phyloP scores from a whole-genome alignment of 2,329 filamentous ascomycete species.

The Arthrinium puccinioides region DNA sequence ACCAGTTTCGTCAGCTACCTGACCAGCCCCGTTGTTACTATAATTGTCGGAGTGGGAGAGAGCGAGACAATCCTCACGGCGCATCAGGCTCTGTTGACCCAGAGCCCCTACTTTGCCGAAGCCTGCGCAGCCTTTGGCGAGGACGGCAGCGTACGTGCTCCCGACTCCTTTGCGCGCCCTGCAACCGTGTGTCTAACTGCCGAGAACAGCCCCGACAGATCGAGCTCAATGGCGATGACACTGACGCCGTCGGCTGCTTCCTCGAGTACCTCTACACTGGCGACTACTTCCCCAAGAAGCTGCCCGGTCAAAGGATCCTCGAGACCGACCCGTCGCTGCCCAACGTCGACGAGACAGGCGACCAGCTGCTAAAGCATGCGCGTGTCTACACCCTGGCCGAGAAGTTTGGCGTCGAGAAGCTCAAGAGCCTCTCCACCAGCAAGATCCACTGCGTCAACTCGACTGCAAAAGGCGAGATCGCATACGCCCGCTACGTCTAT shows the following conservation, averaged over 20 bases:
- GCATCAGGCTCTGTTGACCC: slow-evolving; percentile 68
- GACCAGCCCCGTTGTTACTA: slow-evolving; percentile 60
- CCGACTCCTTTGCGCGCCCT: not conserved
- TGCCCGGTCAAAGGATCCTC: slow-evolving; percentile 56
- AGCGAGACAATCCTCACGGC: slow-evolving; percentile 60
- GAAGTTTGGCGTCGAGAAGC: slow-evolving; percentile 59
- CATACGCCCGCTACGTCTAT: slow-evolving; percentile 88
- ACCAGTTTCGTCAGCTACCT: slow-evolving; percentile 52
- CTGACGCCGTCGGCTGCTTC: slow-evolving; percentile 70
- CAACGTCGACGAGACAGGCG: slow-evolving; percentile 66
- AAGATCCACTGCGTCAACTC: slow-evolving; percentile 92
- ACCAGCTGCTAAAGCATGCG: slow-evolving; percentile 81
- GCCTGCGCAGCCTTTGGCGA: slow-evolving; percentile 54
- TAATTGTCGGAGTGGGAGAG: slow-evolving; percentile 57
- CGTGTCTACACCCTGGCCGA: slow-evolving; percentile 84
- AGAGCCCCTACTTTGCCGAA: slow-evolving; percentile 68
- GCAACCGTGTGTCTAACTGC: not conserved
- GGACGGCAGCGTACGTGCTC: slow-evolving; percentile 49
- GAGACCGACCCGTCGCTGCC: slow-evolving; percentile 62
- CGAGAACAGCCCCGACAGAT: slow-evolving; percentile 53
- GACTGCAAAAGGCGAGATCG: slow-evolving; percentile 82
- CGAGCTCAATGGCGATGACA: slow-evolving; percentile 57
- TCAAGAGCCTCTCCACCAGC: slow-evolving; percentile 71
- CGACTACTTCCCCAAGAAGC: slow-evolving; percentile 75
- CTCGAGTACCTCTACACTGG: slow-evolving; percentile 79